Evolutionary conservation across 2,329 filamentous ascomycete species (phyloP).

Genomic region (Dothidotthia symphoricarpi): DNA sequence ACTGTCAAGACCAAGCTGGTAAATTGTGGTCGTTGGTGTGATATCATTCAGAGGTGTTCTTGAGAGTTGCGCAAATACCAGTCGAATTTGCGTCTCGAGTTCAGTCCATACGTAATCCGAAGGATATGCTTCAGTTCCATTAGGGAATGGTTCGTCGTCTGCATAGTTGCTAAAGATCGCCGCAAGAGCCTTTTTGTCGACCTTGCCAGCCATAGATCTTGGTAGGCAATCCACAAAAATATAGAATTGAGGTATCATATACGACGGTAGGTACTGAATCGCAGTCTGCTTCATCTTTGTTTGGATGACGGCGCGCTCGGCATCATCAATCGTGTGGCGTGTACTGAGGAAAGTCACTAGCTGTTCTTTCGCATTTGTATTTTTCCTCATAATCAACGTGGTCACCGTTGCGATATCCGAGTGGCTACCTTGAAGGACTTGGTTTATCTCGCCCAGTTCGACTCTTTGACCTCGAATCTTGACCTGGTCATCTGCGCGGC

Average conservation of each 20-base stretch:
- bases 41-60: conserved; percentile 54
- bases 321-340: conserved; percentile 1
- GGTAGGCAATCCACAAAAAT: conserved; percentile 36
- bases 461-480: conserved; percentile 42
- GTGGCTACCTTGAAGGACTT: conserved; percentile 27
- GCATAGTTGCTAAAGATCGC: conserved; percentile 28
- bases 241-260: conserved; percentile 42
- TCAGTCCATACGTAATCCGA: conserved; percentile 48
- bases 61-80: conserved; percentile 60
- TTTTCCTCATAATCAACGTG: conserved; percentile 35
- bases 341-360: conserved; percentile 37
- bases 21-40: conserved; percentile 66
- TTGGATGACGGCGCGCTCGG: conserved; percentile 18
- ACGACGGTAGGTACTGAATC: conserved; percentile 30
- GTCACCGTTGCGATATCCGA: conserved; percentile 21
- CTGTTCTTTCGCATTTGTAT: conserved; percentile 30
- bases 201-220: conserved; percentile 42
- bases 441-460: conserved; percentile 42
- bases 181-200: conserved; percentile 39
- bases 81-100: conserved; percentile 55
- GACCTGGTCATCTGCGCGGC: conserved; percentile 42
- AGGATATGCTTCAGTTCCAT: conserved; percentile 2
- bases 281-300: conserved; percentile 16
- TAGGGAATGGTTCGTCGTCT: conserved; percentile 3
- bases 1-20: conserved; percentile 85